phyloP scores from a whole-genome alignment of 2,329 filamentous ascomycete species.

The Paramyrothecium roridum region DNA sequence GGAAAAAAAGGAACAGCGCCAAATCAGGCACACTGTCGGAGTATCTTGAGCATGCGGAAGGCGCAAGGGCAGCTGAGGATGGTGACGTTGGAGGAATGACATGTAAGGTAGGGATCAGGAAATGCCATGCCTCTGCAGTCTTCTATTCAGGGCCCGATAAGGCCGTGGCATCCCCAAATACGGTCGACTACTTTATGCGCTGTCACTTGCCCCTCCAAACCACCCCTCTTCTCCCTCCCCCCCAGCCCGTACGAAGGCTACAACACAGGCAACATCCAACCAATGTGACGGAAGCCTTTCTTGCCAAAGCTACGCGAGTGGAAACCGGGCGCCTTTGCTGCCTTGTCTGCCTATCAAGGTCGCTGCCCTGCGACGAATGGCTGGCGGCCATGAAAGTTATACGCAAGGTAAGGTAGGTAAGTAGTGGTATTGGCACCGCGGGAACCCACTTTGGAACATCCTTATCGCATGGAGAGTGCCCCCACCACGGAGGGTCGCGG shows the following conservation, averaged over 20 bases:
- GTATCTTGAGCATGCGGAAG: constrained; percentile 13
- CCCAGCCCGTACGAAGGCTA: background rate
- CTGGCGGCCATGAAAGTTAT: background rate
- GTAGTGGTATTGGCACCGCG: background rate
- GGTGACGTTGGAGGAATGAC: background rate
- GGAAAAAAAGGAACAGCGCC: no score
- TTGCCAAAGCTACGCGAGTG: no score
- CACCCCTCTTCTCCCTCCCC: background rate
- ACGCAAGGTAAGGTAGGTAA: no score
- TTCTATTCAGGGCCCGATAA: background rate
- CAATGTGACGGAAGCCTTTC: no score
- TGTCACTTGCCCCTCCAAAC: background rate
- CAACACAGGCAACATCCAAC: background rate
- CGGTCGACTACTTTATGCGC: no score
- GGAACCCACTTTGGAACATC: background rate
- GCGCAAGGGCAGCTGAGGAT: constrained; percentile 1
- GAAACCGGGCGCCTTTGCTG: no score
- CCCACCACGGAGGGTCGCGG: no score
- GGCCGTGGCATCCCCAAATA: background rate
- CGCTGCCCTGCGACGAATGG: background rate
- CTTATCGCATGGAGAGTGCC: no score
- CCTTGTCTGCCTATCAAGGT: background rate
- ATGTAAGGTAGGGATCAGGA: background rate
- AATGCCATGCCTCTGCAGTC: no score
- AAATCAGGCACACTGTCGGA: no score